phyloP scores from a whole-genome alignment of 768 basidiomycete genomes.

The Naganishia vaughanmartiniae region DNA sequence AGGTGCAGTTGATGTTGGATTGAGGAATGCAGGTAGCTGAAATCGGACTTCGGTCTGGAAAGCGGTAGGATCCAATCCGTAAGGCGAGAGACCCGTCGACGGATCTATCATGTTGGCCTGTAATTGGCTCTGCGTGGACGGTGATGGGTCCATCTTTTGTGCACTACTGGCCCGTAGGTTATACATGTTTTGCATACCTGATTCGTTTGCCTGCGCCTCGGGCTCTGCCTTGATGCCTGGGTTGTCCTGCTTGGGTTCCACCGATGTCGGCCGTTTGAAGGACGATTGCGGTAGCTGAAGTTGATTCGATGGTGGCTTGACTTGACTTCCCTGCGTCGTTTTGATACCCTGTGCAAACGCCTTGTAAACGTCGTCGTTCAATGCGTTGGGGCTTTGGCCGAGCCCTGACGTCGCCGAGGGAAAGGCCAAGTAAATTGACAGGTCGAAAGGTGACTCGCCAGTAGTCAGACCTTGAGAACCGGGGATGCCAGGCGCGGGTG shows the following conservation, averaged over 20 bases:
- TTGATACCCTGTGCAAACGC: slow-evolving; percentile 44
- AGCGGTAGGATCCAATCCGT: slow-evolving; percentile 47
- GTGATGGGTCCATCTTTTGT: slow-evolving; percentile 25
- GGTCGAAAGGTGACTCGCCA: slow-evolving; percentile 32
- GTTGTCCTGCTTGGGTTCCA: slow-evolving; percentile 31
- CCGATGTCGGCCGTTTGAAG: slow-evolving; percentile 16
- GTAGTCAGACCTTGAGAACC: slow-evolving; percentile 1
- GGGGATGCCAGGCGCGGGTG: neutral
- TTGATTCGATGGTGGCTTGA: slow-evolving; percentile 24
- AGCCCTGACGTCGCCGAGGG: slow-evolving; percentile 26
- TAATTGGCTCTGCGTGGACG: slow-evolving; percentile 6
- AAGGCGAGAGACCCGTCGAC: slow-evolving; percentile 21
- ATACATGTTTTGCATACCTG: slow-evolving; percentile 9
- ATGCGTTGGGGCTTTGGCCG: slow-evolving; percentile 12
- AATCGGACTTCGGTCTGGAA: slow-evolving; percentile 48
- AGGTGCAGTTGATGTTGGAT: slow-evolving; percentile 32
- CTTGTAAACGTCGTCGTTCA: slow-evolving; percentile 30
- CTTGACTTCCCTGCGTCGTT: slow-evolving; percentile 26
- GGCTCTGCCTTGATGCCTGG: neutral
- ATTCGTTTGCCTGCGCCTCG: neutral
- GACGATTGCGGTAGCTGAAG: slow-evolving; percentile 28
- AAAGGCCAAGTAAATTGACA: slow-evolving; percentile 31
- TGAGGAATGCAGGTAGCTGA: slow-evolving; percentile 33
- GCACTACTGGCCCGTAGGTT: neutral
- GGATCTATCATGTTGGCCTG: neutral